Conservation (phyloP, 108 stramenopile genomes). For the Pseudonitzschia multistriata region DNA sequence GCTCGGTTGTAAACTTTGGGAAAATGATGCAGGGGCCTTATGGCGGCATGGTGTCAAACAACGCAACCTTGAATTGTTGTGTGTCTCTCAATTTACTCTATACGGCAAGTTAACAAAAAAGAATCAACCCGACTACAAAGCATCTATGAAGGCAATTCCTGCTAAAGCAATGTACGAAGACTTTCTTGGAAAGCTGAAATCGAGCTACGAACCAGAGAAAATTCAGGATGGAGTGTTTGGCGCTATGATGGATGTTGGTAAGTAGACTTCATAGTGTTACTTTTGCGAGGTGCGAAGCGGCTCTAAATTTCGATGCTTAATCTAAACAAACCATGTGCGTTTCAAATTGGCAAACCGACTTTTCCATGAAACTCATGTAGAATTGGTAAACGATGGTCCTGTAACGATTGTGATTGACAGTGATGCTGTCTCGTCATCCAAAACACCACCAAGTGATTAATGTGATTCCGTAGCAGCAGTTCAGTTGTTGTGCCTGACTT, state of each 20-base stretch:
- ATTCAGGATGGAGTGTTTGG: slow-evolving; percentile 81
- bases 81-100: slow-evolving; percentile 81
- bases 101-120: slow-evolving; percentile 83
- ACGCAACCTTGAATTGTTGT: slow-evolving; percentile 59
- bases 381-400: slow-evolving; percentile 86
- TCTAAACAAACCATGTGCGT: too few relatives aligned
- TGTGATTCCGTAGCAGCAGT: too few relatives aligned
- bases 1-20: slow-evolving; percentile 74
- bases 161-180: slow-evolving; percentile 65
- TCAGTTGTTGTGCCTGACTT: too few relatives aligned
- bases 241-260: slow-evolving; percentile 80
- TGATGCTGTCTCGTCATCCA: slow-evolving; percentile 27
- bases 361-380: slow-evolving; percentile 4
- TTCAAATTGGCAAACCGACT: too few relatives aligned
- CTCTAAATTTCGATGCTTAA: too few relatives aligned
- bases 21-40: slow-evolving; percentile 59
- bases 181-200: slow-evolving; percentile 63
- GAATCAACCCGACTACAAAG: slow-evolving; percentile 85
- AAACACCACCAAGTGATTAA: neutral
- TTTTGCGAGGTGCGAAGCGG: neutral
- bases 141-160: slow-evolving; percentile 69
- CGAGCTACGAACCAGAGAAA: slow-evolving; percentile 59
- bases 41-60: slow-evolving; percentile 85
- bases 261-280: neutral
- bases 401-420: slow-evolving; percentile 88